Base-by-base conservation (phyloP, 1,284 basidiomycete species). In the Chiua sp. region DNA sequence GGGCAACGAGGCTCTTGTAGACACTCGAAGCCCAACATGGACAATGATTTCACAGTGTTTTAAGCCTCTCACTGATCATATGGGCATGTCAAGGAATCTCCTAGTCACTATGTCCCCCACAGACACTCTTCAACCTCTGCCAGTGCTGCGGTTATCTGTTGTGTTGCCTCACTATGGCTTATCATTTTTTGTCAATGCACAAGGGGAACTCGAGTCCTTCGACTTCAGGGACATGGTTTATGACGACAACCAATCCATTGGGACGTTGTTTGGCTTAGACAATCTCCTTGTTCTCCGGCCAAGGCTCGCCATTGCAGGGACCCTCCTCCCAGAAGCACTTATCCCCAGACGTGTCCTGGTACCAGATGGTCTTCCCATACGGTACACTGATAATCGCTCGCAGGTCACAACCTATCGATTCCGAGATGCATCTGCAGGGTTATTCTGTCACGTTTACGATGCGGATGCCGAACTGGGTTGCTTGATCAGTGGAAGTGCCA, bases 401-500 rank as follows among this genome's bases (percentile, higher is more conserved):
- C 32, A 12, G 11, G 32, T 32, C 32, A 32, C 26, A 26, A 26
- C 26, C 26, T 26, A 26, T 26, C 26, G 5, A 26, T 26, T 10
- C 7, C 32, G 8, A 10, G 11, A 12, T 12, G 32, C 32, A 32
- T 32, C 32, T 26, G 26, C 20, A 20, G 32, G 30, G 7, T 20
- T 22, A 12, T 23, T 50, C 10, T 10, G 7, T 59, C 66, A 74
- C 54, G 68, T 71, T 23, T 83, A 82, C 57, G 61, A 67, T 0
- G 65, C 82, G 53, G 77, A 84, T 60, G 60, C 60, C 0, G 69
- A 74, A 30, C 69, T 84, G 15, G 74, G 79, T 23, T 68, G 72
- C 50, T 68, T 84, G 1, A 67, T 67, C n/a, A n/a, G n/a, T 3
- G 74, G 76, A 13, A 68, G 69, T 42, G 61, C n/a, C n/a, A n/a